Evolutionary conservation across 306 rosid genomes (phyloP).

Genomic region (Prunus persica): DNA sequence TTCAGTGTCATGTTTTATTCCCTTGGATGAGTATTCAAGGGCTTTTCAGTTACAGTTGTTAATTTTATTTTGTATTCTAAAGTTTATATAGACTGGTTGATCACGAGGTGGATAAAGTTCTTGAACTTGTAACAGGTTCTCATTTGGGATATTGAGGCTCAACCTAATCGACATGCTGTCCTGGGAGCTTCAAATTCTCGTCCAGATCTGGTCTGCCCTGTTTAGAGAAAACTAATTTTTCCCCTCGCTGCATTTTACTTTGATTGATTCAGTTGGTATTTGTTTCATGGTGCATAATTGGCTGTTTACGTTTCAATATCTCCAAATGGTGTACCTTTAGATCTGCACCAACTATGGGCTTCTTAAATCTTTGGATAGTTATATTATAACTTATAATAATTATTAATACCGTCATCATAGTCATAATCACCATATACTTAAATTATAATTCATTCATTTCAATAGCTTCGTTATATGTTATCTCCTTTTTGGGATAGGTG

Average conservation of each 20-base stretch:
- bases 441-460: neutral
- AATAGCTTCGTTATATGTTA: neutral
- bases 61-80: neutral
- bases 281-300: neutral
- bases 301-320: neutral
- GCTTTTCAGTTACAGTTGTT: neutral
- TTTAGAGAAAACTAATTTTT: neutral
- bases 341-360: neutral
- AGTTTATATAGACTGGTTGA: neutral
- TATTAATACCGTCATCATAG: neutral
- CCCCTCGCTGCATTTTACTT: neutral
- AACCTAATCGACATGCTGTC: slow-evolving; percentile 97
- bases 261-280: neutral
- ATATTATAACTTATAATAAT: neutral
- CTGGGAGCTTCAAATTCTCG: slow-evolving; percentile 86
- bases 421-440: neutral
- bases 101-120: slow-evolving; percentile 3
- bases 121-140: slow-evolving; percentile 52
- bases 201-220: slow-evolving; percentile 76
- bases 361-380: neutral
- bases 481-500: neutral
- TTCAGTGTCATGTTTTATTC: neutral
- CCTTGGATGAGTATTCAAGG: neutral
- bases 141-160: slow-evolving; percentile 96
- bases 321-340: neutral